Conservation (phyloP, 2,329 filamentous ascomycete genomes). For the Fusarium palustre region DNA sequence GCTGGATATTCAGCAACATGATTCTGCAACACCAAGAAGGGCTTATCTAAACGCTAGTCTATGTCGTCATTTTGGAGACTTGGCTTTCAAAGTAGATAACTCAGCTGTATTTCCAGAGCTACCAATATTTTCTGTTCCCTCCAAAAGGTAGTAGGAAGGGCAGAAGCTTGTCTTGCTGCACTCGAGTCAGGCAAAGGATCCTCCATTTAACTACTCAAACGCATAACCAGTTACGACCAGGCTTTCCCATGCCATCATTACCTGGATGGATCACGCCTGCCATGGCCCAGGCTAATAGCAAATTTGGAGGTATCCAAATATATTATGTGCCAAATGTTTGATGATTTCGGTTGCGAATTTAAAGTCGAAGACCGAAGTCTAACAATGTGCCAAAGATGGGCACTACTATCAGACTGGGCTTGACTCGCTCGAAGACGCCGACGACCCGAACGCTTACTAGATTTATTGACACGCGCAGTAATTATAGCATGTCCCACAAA, state of each 20-base stretch:
- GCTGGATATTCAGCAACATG: neutral
- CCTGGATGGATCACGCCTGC: neutral
- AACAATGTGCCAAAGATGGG: too few species aligned
- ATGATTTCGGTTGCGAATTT: too few species aligned
- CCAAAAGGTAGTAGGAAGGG: neutral
- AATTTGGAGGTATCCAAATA: neutral
- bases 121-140: neutral
- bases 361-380: too few species aligned
- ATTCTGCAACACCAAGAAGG: neutral
- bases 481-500: neutral
- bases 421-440: neutral
- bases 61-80: neutral
- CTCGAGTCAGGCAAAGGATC: neutral
- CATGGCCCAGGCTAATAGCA: neutral
- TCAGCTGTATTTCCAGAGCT: neutral
- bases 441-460: neutral
- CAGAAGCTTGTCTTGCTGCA: neutral
- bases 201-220: neutral
- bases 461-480: too few species aligned
- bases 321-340: neutral
- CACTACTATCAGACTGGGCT: neutral
- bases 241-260: neutral
- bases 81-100: neutral
- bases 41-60: too few species aligned
- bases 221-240: neutral